phyloP scores from a whole-genome alignment of 2,329 filamentous ascomycete species.

The Colletotrichum gigasporum region DNA sequence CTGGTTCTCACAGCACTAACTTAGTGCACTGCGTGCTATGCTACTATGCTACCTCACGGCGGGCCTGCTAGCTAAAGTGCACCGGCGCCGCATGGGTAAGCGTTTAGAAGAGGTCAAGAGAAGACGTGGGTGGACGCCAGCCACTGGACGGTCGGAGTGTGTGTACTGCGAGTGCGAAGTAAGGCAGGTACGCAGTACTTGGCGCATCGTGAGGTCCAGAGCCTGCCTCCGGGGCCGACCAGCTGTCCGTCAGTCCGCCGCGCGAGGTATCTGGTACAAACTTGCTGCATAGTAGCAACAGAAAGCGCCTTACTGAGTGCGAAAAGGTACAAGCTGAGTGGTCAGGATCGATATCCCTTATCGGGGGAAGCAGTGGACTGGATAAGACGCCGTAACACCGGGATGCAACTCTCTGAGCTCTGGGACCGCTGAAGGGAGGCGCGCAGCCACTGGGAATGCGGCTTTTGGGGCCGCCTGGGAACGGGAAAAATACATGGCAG shows the following conservation, averaged over 20 bases:
- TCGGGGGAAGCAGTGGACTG: constrained; percentile 19
- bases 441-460: no score
- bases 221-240: neutral
- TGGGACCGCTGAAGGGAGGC: neutral
- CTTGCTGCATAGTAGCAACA: no score
- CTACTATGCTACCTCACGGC: no score
- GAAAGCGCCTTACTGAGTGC: no score
- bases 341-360: constrained; percentile 14
- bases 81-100: neutral
- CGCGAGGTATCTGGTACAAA: no score
- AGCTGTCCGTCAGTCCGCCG: constrained; percentile 6
- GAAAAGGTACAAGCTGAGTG: constrained; percentile 23
- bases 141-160: no score
- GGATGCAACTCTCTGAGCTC: constrained; percentile 1
- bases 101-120: neutral
- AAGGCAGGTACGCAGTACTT: neutral
- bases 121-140: neutral
- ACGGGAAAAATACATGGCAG: constrained; percentile 20
- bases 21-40: neutral
- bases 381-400: constrained; percentile 21
- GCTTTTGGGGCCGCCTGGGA: constrained; percentile 12
- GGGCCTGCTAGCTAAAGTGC: neutral
- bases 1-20: neutral
- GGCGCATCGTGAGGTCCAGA: neutral
- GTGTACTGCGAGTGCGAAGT: no score